phyloP scores from a whole-genome alignment of 208 protist species.

The Wallacemonas sp. region DNA sequence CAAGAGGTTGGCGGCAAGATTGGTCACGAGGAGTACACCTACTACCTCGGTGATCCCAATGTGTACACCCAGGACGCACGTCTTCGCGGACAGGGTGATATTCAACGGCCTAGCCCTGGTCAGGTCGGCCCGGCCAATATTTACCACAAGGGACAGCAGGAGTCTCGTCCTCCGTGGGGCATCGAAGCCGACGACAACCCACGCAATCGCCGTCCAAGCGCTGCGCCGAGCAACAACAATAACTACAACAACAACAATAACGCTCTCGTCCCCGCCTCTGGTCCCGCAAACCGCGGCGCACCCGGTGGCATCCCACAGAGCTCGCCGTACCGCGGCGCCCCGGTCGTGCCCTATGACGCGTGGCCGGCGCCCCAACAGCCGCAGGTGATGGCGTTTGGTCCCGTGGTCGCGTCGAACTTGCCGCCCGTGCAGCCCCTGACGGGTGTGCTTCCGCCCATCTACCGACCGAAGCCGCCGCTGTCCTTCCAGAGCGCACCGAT shows the following conservation, averaged over 20 bases:
- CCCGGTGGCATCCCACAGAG: neutral
- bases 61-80: conserved; percentile 24
- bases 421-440: conserved; percentile 30
- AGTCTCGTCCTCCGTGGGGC: conserved; percentile 19
- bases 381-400: conserved; percentile 22
- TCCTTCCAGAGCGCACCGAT: conserved; percentile 25
- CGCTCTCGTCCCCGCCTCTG: conserved; percentile 2
- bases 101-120: conserved; percentile 2
- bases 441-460: conserved; percentile 37
- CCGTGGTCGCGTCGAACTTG: conserved; percentile 26
- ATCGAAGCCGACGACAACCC: conserved; percentile 20
- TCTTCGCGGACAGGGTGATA: conserved; percentile 32
- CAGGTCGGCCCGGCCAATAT: conserved; percentile 1
- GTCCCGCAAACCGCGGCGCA: conserved; percentile 6
- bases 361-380: conserved; percentile 16
- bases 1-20: conserved; percentile 80
- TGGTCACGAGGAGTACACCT: conserved; percentile 79
- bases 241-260: conserved; percentile 21
- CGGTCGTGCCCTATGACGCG: neutral
- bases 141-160: conserved; percentile 10
- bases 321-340: conserved; percentile 25
- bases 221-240: neutral
- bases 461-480: conserved; percentile 43
- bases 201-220: neutral
- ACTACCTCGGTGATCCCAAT: conserved; percentile 50